Conservation (phyloP, 176 grass and related monocot species). For the Carex littledalei region DNA sequence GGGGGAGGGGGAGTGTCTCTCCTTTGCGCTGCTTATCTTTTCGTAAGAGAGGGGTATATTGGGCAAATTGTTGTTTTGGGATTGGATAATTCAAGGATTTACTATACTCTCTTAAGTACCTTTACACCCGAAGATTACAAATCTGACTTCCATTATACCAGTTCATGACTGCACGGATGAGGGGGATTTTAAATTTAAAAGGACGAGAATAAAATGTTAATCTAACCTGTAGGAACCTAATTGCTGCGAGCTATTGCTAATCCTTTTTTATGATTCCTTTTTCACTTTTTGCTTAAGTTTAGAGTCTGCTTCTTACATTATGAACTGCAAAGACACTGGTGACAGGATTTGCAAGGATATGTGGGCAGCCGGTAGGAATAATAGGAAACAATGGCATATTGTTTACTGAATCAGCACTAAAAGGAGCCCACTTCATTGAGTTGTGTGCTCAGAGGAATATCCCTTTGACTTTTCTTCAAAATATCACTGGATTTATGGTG, state of each 20-base stretch:
- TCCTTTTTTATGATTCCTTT: neutral
- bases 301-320: constrained; percentile 17
- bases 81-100: neutral
- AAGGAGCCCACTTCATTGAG: constrained; percentile 94
- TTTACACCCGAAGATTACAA: neutral
- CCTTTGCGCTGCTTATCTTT: neutral
- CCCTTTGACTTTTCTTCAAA: constrained; percentile 99
- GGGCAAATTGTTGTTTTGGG: neutral
- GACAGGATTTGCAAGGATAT: constrained; percentile 93
- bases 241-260: neutral
- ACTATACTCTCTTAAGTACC: neutral
- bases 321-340: constrained; percentile 65
- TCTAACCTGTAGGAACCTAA: neutral
- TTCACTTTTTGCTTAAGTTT: neutral
- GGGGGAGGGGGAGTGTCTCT: neutral
- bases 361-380: constrained; percentile 84
- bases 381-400: constrained; percentile 98
- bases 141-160: neutral
- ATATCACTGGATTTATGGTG: constrained; percentile 99
- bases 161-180: neutral
- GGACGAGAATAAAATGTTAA: neutral
- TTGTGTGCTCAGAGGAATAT: constrained; percentile 92
- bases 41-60: neutral
- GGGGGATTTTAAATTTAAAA: neutral
- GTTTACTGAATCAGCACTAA: constrained; percentile 87